These are phyloP conservation scores for Lasiodiplodia sp. DNA, from an alignment of 2,329 filamentous ascomycete species.

Conservation along the genomic window DNA sequence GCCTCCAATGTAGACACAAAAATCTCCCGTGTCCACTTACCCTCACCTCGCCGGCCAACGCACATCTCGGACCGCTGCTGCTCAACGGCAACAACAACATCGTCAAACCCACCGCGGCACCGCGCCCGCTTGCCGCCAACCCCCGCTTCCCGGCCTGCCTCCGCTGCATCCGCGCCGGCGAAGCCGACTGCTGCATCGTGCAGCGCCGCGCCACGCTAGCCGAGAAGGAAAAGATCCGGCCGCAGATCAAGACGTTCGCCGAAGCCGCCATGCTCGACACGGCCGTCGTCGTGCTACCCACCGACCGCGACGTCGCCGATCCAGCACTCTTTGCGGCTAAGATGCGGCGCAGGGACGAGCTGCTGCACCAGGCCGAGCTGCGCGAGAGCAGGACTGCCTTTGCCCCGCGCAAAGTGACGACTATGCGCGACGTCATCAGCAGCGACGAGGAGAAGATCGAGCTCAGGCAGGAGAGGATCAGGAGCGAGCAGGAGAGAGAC, in stretches of 20 bases:
- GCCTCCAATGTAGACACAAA: slow-evolving; percentile 25
- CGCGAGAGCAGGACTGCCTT: neutral
- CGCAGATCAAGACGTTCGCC: neutral
- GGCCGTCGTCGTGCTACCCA: neutral
- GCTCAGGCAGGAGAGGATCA: neutral
- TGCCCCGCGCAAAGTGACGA: neutral
- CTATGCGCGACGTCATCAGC: too few species aligned
- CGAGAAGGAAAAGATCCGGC: neutral
- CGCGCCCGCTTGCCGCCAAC: neutral
- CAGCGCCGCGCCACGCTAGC: slow-evolving; percentile 7
- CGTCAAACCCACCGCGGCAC: neutral
- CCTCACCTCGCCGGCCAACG: neutral
- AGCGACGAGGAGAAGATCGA: neutral
- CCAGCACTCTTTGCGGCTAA: neutral
- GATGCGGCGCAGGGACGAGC: neutral
- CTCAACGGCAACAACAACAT: neutral
- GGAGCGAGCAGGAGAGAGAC: neutral
- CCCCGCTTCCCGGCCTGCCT: slow-evolving; percentile 17
- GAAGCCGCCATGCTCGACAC: neutral
- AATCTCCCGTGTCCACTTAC: slow-evolving; percentile 9
- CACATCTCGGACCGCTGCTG: neutral
- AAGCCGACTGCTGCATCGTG: slow-evolving; percentile 20
- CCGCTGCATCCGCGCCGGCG: slow-evolving; percentile 24
- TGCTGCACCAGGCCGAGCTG: neutral
- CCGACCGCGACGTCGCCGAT: slow-evolving; percentile 1